These are phyloP conservation scores for Candida ulmi DNA, from an alignment of 805 yeast species.

Conservation along the genomic window DNA sequence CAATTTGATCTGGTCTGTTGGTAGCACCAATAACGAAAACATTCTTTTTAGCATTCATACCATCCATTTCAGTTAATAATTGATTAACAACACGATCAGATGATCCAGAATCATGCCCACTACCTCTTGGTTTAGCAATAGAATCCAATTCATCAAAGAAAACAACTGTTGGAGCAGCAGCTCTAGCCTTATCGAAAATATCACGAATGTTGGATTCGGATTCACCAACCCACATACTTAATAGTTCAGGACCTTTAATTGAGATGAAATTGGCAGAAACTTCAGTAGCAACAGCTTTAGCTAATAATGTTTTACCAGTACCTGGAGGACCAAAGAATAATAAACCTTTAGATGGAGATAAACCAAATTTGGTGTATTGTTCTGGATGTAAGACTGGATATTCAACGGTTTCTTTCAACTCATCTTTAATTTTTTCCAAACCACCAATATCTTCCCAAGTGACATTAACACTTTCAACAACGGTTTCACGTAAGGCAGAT, in stretches of 20 bases:
- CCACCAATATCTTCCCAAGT: conserved; percentile 99
- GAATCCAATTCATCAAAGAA: conserved; percentile 98
- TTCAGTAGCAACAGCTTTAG: conserved; percentile 99
- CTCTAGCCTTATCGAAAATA: conserved; percentile 96
- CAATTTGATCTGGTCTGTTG: conserved; percentile 98
- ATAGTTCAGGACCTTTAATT: conserved; percentile 93
- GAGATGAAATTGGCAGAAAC: conserved; percentile 97
- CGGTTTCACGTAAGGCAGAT: conserved; percentile 98
- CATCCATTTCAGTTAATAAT: conserved; percentile 97
- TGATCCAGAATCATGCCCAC: conserved; percentile 97
- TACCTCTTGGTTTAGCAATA: conserved; percentile 96
- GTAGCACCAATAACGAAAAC: conserved; percentile 99
- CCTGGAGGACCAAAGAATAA: conserved; percentile 99
- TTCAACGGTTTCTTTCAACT: conserved; percentile 97
- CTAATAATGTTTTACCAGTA: conserved; percentile 98
- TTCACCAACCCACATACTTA: conserved; percentile 99
- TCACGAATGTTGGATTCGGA: conserved; percentile 96
- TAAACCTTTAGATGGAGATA: conserved; percentile 97
- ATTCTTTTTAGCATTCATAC: conserved; percentile 99
- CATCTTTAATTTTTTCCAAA: conserved; percentile 90
- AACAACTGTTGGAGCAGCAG: conserved; percentile 99
- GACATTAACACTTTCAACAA: conserved; percentile 96
- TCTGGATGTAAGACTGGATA: conserved; percentile 99
- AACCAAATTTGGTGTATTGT: conserved; percentile 95
- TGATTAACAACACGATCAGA: conserved; percentile 95